A percentile compares a stretch with the other conserved stretches of the same genome.
phyloP scores from a whole-genome alignment of 257 asterid genomes.

The Solanum neorickii region DNA sequence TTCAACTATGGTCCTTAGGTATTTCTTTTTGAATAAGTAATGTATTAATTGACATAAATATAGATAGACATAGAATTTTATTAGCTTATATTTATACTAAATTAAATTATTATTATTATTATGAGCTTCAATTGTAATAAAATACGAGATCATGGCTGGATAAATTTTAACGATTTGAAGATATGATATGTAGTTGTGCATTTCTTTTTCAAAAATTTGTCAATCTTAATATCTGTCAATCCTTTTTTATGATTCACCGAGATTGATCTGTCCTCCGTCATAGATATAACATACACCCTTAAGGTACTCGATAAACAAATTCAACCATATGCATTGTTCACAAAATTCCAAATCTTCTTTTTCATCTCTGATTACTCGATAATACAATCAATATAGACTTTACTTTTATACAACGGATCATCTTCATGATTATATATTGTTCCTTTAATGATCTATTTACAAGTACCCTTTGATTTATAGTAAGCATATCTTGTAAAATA shows the following conservation, averaged over 20 bases:
- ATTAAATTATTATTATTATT: background rate
- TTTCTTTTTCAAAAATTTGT: accelerated
- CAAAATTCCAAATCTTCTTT: background rate
- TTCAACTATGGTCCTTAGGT: background rate
- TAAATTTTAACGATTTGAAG: background rate
- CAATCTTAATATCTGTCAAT: background rate
- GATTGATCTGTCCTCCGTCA: too few species aligned
- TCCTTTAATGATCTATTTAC: background rate
- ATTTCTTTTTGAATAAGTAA: background rate
- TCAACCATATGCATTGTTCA: background rate
- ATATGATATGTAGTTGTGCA: background rate
- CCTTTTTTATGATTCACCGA: background rate
- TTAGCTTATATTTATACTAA: background rate
- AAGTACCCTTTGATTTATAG: background rate
- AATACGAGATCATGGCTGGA: background rate
- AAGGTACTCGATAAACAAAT: background rate
- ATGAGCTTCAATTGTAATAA: background rate
- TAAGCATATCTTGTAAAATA: background rate
- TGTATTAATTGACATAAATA: background rate
- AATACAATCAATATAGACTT: background rate
- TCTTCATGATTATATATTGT: background rate
- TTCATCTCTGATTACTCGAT: background rate
- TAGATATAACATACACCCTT: background rate
- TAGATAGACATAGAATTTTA: background rate
- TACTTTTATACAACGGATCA: too few species aligned